phyloP scores from a whole-genome alignment of 2,329 filamentous ascomycete species.

The Trichocomaceae sp. region DNA sequence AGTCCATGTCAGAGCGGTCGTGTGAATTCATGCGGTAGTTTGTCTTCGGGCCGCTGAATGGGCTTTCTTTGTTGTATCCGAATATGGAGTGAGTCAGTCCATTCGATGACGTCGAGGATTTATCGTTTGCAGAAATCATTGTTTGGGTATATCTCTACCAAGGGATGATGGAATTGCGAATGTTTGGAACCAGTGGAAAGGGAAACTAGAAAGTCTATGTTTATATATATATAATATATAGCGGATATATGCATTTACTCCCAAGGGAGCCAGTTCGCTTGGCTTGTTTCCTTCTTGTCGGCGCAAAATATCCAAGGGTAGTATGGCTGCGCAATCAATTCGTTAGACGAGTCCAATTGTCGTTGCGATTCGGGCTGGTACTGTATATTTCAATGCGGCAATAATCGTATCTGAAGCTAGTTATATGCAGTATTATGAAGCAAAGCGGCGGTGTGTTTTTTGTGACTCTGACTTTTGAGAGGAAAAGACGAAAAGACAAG shows the following conservation, averaged over 20 bases:
- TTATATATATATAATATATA: background rate
- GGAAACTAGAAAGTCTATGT: background rate
- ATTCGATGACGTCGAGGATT: constrained; percentile 9
- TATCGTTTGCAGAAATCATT: constrained; percentile 14
- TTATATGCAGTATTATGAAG: no score
- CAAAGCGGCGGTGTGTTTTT: background rate
- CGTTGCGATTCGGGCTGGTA: constrained; percentile 5
- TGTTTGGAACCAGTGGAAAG: constrained; percentile 2
- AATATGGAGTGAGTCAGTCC: constrained; percentile 12
- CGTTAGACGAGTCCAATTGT: background rate
- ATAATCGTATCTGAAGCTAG: background rate
- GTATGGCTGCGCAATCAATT: background rate
- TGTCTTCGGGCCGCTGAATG: background rate
- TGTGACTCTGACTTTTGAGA: background rate
- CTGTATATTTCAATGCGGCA: background rate
- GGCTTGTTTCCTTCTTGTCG: background rate
- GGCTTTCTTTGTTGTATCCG: background rate
- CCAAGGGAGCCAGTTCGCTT: background rate
- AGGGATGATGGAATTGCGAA: background rate
- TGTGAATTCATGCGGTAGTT: constrained; percentile 5
- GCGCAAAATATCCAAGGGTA: background rate
- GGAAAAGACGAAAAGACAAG: background rate
- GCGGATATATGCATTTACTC: background rate
- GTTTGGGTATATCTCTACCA: background rate
- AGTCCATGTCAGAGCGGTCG: background rate